Base-by-base conservation (phyloP, 352 stramenopile genomes). In the Globisporangium spiculum region DNA sequence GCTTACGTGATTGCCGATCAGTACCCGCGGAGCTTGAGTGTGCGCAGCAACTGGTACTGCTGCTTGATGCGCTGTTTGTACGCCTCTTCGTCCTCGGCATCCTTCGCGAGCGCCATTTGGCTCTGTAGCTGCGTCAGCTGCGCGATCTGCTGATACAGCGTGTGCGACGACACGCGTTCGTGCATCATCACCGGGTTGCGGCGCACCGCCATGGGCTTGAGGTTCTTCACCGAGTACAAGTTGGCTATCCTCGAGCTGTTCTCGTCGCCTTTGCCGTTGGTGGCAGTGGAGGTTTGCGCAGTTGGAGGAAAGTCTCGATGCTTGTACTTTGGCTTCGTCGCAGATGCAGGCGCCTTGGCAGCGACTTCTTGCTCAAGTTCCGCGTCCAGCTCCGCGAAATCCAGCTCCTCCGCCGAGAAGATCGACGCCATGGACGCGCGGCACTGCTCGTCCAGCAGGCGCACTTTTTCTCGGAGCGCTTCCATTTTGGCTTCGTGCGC, bases 361-460 rank as follows among this genome's bases (percentile, higher is more conserved):
- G 57, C 34, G 22, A 48, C 8, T 5, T 41, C 44, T 8, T 57
- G 20, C n/a, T 58, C 54, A 1, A 44, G 16, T 12, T 66, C 56
- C 3, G 69, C 62, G 12, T 83, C 77, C 16, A 78, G 61, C 1
- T 77, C 72, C 10, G 78, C 59, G n/a, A 82, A 69, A 46, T 83
- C 73, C 63, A 89, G 78, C 67, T 89, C 79, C 48, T 84, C 73
- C 1, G 75, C 36, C 1, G 77, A 84, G 34, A 89, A 65, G 32
- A 87, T 77, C 32, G 75, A 83, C 26, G 79, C 79, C 59, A 89
- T 83, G 9, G 81, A 87, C 48, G 83, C 81, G 12, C 81, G 81
- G 46, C 79, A 89, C 32, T 87, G 77, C 27, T 84, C 78, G 54
- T 89, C 79, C 0, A 89, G 67, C 46, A 79, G 71, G 3, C 70